Evolutionary conservation across 2,329 filamentous ascomycete species (phyloP).

Genomic region (Fusarium vanettenii): DNA sequence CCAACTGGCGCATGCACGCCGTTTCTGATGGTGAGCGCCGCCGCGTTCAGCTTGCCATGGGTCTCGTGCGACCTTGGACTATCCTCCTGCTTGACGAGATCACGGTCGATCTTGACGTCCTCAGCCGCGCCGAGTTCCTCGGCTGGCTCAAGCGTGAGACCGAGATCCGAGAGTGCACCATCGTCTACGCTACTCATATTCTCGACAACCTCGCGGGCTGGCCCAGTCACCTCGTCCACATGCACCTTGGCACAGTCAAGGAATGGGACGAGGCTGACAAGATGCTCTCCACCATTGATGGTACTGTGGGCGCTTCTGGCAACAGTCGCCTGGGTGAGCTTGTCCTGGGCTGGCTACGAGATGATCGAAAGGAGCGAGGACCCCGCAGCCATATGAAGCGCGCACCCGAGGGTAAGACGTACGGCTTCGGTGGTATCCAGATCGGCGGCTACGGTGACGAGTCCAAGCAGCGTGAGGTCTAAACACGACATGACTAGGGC

Average conservation of each 20-base stretch:
- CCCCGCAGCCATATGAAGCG: constrained; percentile 72
- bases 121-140: constrained; percentile 87
- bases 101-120: constrained; percentile 93
- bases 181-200: constrained; percentile 98
- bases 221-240: constrained; percentile 96
- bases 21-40: constrained; percentile 93
- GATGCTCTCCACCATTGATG: constrained; percentile 69
- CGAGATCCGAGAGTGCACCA: constrained; percentile 82
- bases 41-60: constrained; percentile 96
- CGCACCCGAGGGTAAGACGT: constrained; percentile 73
- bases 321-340: constrained; percentile 90
- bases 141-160: constrained; percentile 89
- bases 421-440: constrained; percentile 61
- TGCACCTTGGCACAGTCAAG: constrained; percentile 89
- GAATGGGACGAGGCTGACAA: constrained; percentile 82
- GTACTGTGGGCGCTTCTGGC: constrained; percentile 59
- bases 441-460: constrained; percentile 70
- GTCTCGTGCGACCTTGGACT: constrained; percentile 89
- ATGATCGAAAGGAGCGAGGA: constrained; percentile 82
- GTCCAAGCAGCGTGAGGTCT: constrained; percentile 52
- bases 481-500: background rate
- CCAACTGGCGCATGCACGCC: constrained; percentile 93
- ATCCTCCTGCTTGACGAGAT: constrained; percentile 95
- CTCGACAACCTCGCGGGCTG: constrained; percentile 93
- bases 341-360: constrained; percentile 86